Evolutionary conservation across 345 rosid genomes (phyloP).

Genomic region (Cardamine occulta): DNA sequence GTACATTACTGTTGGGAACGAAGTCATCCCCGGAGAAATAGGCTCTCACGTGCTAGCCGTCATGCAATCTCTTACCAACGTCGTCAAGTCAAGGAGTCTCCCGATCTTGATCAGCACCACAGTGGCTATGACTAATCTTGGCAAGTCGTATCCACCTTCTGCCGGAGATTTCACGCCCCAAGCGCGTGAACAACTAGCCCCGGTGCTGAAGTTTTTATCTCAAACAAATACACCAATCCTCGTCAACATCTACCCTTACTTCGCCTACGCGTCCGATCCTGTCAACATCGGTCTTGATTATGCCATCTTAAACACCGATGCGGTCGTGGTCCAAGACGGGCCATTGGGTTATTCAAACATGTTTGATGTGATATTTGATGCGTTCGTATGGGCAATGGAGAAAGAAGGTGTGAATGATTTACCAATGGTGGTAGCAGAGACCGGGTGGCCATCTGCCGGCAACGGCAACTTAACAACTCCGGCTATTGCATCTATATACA

Average conservation of each 20-base stretch:
- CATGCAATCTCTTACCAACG: constrained; percentile 31
- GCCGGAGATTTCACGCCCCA: constrained; percentile 21
- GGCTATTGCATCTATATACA: constrained; percentile 20
- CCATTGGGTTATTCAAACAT: constrained; percentile 40
- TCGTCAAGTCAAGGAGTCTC: constrained; percentile 20
- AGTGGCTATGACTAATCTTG: constrained; percentile 14
- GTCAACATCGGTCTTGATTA: constrained; percentile 35
- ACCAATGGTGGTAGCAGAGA: constrained; percentile 44
- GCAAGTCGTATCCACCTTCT: constrained; percentile 50
- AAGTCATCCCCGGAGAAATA: constrained; percentile 43
- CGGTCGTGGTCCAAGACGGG: constrained; percentile 40
- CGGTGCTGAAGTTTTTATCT: constrained; percentile 32
- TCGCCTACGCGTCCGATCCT: constrained; percentile 42
- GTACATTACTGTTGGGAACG: constrained; percentile 49
- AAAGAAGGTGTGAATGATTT: constrained; percentile 16
- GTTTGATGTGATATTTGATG: constrained; percentile 49
- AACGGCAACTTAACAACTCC: constrained; percentile 37
- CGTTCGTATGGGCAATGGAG: constrained; percentile 45
- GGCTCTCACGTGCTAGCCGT: constrained; percentile 33
- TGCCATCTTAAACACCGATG: constrained; percentile 20
- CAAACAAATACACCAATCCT: constrained; percentile 30
- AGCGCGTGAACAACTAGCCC: background rate
- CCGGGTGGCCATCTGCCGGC: constrained; percentile 54
- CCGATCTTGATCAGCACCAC: constrained; percentile 37
- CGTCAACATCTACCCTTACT: constrained; percentile 56